Evolutionary conservation across 768 basidiomycete genomes (phyloP).

Genomic region (Coprinopsis marcescibilis): DNA sequence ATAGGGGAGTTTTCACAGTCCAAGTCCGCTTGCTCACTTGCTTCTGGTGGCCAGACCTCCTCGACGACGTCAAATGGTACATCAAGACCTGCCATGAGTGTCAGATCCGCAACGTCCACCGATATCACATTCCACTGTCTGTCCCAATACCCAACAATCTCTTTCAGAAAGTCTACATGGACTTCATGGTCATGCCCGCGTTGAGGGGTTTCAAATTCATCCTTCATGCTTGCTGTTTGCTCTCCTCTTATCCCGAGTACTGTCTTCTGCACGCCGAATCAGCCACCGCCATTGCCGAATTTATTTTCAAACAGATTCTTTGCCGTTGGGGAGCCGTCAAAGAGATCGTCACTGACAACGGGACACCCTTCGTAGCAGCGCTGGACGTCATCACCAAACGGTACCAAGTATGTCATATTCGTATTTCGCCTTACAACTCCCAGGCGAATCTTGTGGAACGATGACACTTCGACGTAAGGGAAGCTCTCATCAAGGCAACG

Average conservation of each 20-base stretch:
- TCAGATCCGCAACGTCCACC: slow-evolving; percentile 22
- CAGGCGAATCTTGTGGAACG: slow-evolving; percentile 23
- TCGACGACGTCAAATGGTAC: slow-evolving; percentile 25
- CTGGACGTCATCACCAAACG: slow-evolving; percentile 14
- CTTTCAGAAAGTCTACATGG: slow-evolving; percentile 27
- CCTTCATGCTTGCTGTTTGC: slow-evolving; percentile 21
- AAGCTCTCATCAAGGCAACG: slow-evolving; percentile 25
- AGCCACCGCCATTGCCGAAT: slow-evolving; percentile 11
- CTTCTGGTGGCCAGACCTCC: slow-evolving; percentile 25
- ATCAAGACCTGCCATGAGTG: slow-evolving; percentile 33
- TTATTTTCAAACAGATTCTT: slow-evolving; percentile 20
- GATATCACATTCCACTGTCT: slow-evolving; percentile 17
- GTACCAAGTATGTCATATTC: slow-evolving; percentile 30
- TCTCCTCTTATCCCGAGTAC: slow-evolving; percentile 17
- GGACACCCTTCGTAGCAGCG: slow-evolving; percentile 22
- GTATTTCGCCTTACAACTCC: slow-evolving; percentile 37
- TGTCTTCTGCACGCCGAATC: slow-evolving; percentile 16
- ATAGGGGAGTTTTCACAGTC: slow-evolving; percentile 21
- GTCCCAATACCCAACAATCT: slow-evolving; percentile 19
- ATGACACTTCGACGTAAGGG: slow-evolving; percentile 20
- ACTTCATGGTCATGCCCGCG: slow-evolving; percentile 33
- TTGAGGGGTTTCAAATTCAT: slow-evolving; percentile 19
- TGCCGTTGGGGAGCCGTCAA: slow-evolving; percentile 24
- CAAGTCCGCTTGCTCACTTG: slow-evolving; percentile 14
- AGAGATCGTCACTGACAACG: slow-evolving; percentile 31